Evolutionary conservation across 768 basidiomycete genomes (phyloP).

Genomic region (Tricholoma matsutake): DNA sequence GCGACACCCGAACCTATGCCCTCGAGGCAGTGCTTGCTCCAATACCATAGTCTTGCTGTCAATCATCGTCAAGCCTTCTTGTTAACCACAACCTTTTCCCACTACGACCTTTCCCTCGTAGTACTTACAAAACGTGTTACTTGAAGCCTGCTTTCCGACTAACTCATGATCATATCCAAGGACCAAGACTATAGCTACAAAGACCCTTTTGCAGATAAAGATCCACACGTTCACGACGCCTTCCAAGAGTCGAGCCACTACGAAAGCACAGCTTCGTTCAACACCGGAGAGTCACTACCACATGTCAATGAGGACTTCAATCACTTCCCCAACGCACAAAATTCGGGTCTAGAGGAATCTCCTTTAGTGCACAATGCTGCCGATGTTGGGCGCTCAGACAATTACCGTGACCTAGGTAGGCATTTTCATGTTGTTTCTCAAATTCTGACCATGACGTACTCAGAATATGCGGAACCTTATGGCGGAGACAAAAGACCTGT

Average conservation of each 20-base stretch:
- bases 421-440: not conserved
- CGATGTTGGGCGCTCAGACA: conserved; percentile 33
- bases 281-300: not conserved
- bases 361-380: conserved; percentile 48
- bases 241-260: conserved; percentile 8
- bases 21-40: conserved; percentile 11
- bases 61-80: not conserved
- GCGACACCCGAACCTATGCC: not conserved
- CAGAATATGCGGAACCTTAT: conserved; percentile 67
- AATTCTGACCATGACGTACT: not conserved
- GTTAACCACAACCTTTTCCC: not conserved
- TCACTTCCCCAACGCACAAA: conserved; percentile 2
- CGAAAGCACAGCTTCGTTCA: not conserved
- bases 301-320: conserved; percentile 5
- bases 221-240: conserved; percentile 1
- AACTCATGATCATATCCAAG: conserved; percentile 13
- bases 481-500: conserved; percentile 20
- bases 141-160: not conserved
- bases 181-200: conserved; percentile 3
- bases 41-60: not conserved
- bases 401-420: conserved; percentile 55
- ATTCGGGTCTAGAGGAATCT: conserved; percentile 23
- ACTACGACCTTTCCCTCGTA: not conserved
- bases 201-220: conserved; percentile 5
- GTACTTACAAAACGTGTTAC: not conserved